Conservation (phyloP, 371 early-diverging fungal species). For the Mucor mucedo region DNA sequence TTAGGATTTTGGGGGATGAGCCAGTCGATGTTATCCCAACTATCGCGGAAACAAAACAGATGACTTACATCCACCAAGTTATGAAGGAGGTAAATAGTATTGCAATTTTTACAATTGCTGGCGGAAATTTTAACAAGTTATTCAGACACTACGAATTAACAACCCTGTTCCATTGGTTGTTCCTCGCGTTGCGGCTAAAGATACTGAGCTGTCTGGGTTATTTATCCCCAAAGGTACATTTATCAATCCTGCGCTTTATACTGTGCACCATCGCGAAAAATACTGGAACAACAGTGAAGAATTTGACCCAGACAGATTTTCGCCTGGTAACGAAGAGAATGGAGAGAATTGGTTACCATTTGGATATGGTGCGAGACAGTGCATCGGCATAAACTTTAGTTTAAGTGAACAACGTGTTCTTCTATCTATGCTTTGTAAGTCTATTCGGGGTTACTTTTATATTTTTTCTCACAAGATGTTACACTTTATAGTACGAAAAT, state of each 20-base stretch:
- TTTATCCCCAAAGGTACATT: constrained; percentile 51
- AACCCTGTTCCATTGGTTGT: constrained; percentile 6
- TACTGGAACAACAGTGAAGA: constrained; percentile 25
- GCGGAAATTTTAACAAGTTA: no score
- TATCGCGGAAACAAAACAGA: constrained; percentile 38
- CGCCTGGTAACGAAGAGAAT: neutral
- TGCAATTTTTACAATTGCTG: no score
- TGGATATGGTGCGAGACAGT: constrained; percentile 34
- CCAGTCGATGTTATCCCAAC: constrained; percentile 28
- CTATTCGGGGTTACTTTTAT: neutral
- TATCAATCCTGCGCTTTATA: constrained; percentile 47
- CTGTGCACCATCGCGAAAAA: constrained; percentile 40
- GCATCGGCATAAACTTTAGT: constrained; percentile 52
- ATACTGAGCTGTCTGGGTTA: constrained; percentile 42
- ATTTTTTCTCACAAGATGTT: no score
- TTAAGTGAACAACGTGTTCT: constrained; percentile 52
- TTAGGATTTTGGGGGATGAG: constrained; percentile 19
- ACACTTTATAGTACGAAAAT: constrained; percentile 24
- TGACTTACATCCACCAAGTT: constrained; percentile 50
- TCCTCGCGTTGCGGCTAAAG: constrained; percentile 35
- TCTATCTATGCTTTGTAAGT: constrained; percentile 43
- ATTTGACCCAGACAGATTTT: constrained; percentile 27
- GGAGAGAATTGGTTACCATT: constrained; percentile 41
- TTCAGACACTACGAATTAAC: constrained; percentile 16
- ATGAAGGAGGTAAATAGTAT: constrained; percentile 29